Evolutionary conservation across 208 protist genomes (phyloP).

Genomic region (Porcisia hertigi): DNA sequence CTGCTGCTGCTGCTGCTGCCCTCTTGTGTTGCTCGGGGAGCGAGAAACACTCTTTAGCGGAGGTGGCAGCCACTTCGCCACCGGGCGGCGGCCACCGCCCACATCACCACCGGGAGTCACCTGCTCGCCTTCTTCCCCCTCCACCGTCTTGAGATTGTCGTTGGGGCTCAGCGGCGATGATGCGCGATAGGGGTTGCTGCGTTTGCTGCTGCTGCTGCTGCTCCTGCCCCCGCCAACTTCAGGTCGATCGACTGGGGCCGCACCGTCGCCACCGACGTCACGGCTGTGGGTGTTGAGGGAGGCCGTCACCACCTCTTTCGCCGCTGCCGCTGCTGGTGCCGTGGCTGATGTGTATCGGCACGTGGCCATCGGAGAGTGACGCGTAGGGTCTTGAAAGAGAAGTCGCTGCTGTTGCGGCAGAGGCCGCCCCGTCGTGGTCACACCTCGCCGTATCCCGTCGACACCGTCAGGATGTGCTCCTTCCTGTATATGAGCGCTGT

Average conservation of each 20-base stretch:
- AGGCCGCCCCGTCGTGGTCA: background rate
- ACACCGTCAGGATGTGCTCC: background rate
- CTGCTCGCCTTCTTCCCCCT: background rate
- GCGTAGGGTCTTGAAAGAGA: conserved; percentile 14
- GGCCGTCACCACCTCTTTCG: conserved; percentile 4
- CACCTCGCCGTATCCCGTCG: background rate
- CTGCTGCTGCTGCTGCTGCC: background rate
- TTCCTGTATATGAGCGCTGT: background rate
- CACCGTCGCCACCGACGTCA: conserved; percentile 1
- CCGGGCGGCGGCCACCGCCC: background rate
- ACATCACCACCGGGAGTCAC: background rate
- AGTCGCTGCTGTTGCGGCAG: conserved; percentile 6
- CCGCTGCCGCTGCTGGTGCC: background rate
- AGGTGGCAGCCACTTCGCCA: conserved; percentile 22
- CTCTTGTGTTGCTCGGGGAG: conserved; percentile 15
- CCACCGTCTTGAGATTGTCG: background rate
- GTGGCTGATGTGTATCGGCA: background rate
- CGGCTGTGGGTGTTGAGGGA: background rate
- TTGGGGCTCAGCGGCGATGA: background rate
- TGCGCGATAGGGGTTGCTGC: background rate
- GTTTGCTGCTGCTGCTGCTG: background rate
- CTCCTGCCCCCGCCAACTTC: background rate
- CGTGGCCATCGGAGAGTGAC: background rate
- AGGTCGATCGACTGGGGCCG: background rate
- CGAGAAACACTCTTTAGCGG: conserved; percentile 31